Conservation (phyloP, 768 basidiomycete species). For the Collybiopsis confluens region DNA sequence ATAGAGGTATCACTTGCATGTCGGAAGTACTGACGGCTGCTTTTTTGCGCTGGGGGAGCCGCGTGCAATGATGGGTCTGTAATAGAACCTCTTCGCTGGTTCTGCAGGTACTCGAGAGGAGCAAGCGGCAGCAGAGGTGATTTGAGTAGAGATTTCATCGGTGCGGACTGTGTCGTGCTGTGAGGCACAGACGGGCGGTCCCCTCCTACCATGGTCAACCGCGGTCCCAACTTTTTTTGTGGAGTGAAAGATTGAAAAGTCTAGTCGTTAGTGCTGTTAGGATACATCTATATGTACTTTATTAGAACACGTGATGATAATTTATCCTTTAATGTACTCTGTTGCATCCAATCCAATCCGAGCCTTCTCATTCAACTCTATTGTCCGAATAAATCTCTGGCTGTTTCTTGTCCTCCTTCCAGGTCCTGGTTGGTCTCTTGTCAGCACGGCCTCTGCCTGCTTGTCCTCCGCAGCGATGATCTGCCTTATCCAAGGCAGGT, state of each 20-base stretch:
- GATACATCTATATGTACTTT: not conserved
- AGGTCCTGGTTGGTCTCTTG: conserved; percentile 4
- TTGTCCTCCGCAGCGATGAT: conserved; percentile 68
- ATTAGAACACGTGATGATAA: too few species aligned
- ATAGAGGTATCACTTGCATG: conserved; percentile 12
- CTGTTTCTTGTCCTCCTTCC: conserved; percentile 60
- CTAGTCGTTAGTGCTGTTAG: not conserved
- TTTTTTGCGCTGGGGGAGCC: conserved; percentile 26
- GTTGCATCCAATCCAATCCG: conserved; percentile 25
- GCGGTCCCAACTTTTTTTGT: not conserved
- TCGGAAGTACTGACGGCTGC: conserved; percentile 14
- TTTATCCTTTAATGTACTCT: conserved; percentile 15
- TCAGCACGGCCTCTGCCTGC: conserved; percentile 26
- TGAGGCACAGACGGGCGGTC: not conserved
- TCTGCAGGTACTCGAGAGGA: conserved; percentile 75
- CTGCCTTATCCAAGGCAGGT: conserved; percentile 60
- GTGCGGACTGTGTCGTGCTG: conserved; percentile 3
- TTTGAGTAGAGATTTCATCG: conserved; percentile 12
- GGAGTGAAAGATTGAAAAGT: not conserved
- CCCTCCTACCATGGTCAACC: conserved; percentile 1
- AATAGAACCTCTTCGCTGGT: conserved; percentile 77
- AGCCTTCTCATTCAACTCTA: conserved; percentile 35
- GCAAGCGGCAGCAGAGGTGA: conserved; percentile 61
- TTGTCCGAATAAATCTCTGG: conserved; percentile 37
- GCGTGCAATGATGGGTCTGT: conserved; percentile 80